Conservation (phyloP, 176 grass and related monocot genomes). For the barley (Hordeum vulgare) region DNA sequence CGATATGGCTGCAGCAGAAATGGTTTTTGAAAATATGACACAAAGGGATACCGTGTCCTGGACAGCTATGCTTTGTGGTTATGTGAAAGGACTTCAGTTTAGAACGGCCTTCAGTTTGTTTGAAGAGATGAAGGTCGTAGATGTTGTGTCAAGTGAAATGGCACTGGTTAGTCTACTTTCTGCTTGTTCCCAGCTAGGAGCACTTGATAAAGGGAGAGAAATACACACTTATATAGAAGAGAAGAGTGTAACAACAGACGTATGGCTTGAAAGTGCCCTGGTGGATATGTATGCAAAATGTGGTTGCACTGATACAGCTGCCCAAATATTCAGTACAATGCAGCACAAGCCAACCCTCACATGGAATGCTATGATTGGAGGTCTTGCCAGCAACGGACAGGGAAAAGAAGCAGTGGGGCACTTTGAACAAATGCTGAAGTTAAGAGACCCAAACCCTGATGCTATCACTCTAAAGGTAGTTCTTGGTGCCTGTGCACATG, state of each 20-base stretch:
- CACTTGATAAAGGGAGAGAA: constrained; percentile 63
- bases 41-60: constrained; percentile 63
- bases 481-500: constrained; percentile 68
- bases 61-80: constrained; percentile 76
- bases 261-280: constrained; percentile 54
- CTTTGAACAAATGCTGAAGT: constrained; percentile 56
- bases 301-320: constrained; percentile 51
- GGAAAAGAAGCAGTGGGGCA: constrained; percentile 49
- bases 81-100: constrained; percentile 48
- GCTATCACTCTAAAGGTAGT: constrained; percentile 60
- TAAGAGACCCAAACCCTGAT: constrained; percentile 50
- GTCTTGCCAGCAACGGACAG: constrained; percentile 66
- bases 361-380: constrained; percentile 81
- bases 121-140: constrained; percentile 54
- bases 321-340: constrained; percentile 54
- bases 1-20: constrained; percentile 46
- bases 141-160: constrained; percentile 52
- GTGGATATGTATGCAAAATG: constrained; percentile 95
- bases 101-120: constrained; percentile 56
- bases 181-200: constrained; percentile 70
- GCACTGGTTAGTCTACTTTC: constrained; percentile 73
- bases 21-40: constrained; percentile 46
- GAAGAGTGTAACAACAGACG: constrained; percentile 47
- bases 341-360: constrained; percentile 43
- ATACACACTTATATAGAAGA: constrained; percentile 71